Conservation (phyloP, 2,329 filamentous ascomycete genomes). For the Chaetothyriales sp. region DNA sequence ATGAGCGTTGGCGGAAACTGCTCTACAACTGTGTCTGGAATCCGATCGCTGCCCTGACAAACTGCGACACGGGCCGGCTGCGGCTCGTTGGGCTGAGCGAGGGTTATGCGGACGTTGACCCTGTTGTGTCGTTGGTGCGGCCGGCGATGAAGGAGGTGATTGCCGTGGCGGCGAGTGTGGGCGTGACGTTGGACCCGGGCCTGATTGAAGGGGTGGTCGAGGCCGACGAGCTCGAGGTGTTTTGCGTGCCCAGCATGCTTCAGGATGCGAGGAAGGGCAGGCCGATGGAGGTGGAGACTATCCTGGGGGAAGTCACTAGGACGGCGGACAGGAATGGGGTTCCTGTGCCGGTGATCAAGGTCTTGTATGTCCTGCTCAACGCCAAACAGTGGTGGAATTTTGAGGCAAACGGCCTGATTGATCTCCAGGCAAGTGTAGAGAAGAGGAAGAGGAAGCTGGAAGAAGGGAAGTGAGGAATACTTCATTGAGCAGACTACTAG, state of each 20-base stretch:
- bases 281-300: constrained; percentile 41
- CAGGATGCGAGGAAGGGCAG: constrained; percentile 36
- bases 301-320: constrained; percentile 41
- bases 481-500: not conserved
- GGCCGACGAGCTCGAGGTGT: constrained; percentile 35
- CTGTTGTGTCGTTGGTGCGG: constrained; percentile 33
- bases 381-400: constrained; percentile 19
- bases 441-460: constrained; percentile 3
- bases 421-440: constrained; percentile 9
- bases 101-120: constrained; percentile 2
- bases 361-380: constrained; percentile 19
- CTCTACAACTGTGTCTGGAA: constrained; percentile 39
- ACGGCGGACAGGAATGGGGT: constrained; percentile 37
- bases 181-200: constrained; percentile 29
- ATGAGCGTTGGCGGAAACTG: constrained; percentile 26
- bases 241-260: constrained; percentile 40
- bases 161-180: constrained; percentile 31
- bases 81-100: constrained; percentile 30
- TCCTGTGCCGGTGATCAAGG: constrained; percentile 17
- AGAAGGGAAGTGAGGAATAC: not conserved
- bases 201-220: constrained; percentile 35
- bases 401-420: constrained; percentile 15
- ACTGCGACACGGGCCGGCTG: constrained; percentile 38
- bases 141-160: constrained; percentile 36
- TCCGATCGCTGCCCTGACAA: constrained; percentile 36